phyloP scores from a whole-genome alignment of 768 basidiomycete species.

The Cystofilobasidium bisporidii region DNA sequence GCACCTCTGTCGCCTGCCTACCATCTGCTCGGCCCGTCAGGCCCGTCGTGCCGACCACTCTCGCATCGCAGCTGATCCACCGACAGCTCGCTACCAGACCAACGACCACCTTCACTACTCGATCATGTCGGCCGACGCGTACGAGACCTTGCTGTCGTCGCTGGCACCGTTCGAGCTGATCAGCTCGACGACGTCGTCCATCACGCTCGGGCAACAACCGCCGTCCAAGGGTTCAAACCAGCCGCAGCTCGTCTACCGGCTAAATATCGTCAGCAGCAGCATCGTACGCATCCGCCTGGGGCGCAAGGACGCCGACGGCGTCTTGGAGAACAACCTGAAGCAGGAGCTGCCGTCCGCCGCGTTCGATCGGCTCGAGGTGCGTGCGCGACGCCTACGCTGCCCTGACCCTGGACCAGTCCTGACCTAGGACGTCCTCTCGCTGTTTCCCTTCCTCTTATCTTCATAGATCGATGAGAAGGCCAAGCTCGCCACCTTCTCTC shows the following conservation, averaged over 20 bases:
- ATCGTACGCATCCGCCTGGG: slow-evolving; percentile 1
- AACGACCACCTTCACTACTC: no score
- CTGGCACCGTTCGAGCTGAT: neutral
- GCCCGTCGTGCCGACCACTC: no score
- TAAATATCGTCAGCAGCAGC: neutral
- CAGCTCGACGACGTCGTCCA: neutral
- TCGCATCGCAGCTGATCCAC: no score
- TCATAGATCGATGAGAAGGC: slow-evolving; percentile 7
- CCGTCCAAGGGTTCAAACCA: neutral
- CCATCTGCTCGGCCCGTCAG: no score
- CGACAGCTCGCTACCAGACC: no score
- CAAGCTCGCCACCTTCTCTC: neutral
- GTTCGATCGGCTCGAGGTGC: slow-evolving; percentile 9
- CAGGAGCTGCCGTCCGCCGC: neutral
- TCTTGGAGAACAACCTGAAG: neutral
- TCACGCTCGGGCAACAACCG: neutral
- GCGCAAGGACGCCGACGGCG: neutral
- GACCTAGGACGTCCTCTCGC: neutral
- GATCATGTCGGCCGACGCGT: neutral
- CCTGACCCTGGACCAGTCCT: neutral
- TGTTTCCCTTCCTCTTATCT: neutral
- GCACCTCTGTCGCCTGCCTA: no score
- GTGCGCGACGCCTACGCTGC: no score
- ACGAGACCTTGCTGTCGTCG: neutral
- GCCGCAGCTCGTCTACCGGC: slow-evolving; percentile 11